Evolutionary conservation across 495 filamentous ascomycete genomes (phyloP).

Genomic region (Trichoderma asperelloides): DNA sequence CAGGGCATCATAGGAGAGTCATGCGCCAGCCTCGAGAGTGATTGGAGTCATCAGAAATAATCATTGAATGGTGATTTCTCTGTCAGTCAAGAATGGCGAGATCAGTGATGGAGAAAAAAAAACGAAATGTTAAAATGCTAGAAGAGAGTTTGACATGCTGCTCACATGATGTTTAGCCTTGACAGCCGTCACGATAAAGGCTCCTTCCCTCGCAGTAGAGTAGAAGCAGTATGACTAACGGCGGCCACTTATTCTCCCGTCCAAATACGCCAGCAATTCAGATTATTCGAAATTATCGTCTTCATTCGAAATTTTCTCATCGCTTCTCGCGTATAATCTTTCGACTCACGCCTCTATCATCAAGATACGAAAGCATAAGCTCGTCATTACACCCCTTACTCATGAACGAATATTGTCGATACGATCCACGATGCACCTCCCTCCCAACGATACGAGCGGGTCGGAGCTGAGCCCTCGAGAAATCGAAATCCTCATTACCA

Average conservation of each 20-base stretch:
- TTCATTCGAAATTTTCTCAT: too few species aligned
- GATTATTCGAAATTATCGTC: too few species aligned
- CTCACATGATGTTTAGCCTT: not conserved
- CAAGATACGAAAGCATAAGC: not conserved
- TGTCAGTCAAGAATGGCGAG: too few species aligned
- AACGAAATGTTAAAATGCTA: not conserved
- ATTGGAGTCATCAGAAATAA: too few species aligned
- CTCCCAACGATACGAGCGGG: not conserved
- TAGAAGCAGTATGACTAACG: not conserved
- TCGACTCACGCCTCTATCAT: not conserved
- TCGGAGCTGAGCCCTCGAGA: constrained; percentile 11
- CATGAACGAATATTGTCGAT: not conserved
- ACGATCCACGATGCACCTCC: not conserved
- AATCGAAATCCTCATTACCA: constrained; percentile 24
- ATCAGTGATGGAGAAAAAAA: too few species aligned
- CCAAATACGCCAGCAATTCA: not conserved
- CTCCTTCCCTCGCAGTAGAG: not conserved
- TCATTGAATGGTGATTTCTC: too few species aligned
- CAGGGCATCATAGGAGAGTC: too few species aligned
- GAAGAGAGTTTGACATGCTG: not conserved
- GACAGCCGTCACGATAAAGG: not conserved
- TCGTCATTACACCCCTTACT: not conserved
- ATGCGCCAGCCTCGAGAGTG: too few species aligned
- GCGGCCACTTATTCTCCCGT: not conserved
- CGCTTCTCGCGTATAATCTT: not conserved